These are phyloP conservation scores for Paraglomus brasilianum DNA, from an alignment of 192 early-diverging fungal genomes.

Conservation along the genomic window DNA sequence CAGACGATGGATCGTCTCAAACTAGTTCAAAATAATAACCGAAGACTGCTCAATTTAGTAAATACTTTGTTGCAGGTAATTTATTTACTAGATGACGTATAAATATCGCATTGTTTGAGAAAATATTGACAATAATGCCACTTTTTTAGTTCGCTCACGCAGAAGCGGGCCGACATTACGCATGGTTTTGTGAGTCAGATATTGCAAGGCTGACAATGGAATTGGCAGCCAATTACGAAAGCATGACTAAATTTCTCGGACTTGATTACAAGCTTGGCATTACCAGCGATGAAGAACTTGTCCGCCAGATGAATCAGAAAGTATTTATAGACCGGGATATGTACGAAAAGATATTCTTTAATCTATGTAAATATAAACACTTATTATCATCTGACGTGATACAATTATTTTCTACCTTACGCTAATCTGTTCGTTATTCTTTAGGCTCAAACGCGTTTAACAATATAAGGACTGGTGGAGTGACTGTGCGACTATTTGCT, in stretches of 20 bases:
- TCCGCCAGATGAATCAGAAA: background rate
- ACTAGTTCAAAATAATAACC: slow-evolving; percentile 49
- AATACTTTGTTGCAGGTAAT: slow-evolving; percentile 42
- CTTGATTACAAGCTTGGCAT: slow-evolving; percentile 30
- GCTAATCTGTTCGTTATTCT: background rate
- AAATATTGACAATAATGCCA: slow-evolving; percentile 3
- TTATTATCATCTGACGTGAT: background rate
- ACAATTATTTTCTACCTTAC: background rate
- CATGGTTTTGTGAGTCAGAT: slow-evolving; percentile 45
- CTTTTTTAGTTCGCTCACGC: slow-evolving; percentile 47
- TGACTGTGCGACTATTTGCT: slow-evolving; percentile 46
- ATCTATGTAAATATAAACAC: slow-evolving; percentile 36
- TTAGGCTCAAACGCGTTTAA: slow-evolving; percentile 38
- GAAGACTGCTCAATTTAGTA: slow-evolving; percentile 55
- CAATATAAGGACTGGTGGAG: slow-evolving; percentile 46
- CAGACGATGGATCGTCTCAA: slow-evolving; percentile 32
- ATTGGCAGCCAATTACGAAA: slow-evolving; percentile 51
- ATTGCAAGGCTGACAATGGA: slow-evolving; percentile 45
- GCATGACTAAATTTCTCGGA: slow-evolving; percentile 45
- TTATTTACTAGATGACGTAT: no score
- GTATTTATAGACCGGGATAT: slow-evolving; percentile 58
- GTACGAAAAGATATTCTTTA: slow-evolving; percentile 62
- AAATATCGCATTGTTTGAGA: background rate
- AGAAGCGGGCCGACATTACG: slow-evolving; percentile 54
- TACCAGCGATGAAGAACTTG: slow-evolving; percentile 32